Evolutionary conservation across 345 rosid genomes (phyloP).

Genomic region (Acer campestre): DNA sequence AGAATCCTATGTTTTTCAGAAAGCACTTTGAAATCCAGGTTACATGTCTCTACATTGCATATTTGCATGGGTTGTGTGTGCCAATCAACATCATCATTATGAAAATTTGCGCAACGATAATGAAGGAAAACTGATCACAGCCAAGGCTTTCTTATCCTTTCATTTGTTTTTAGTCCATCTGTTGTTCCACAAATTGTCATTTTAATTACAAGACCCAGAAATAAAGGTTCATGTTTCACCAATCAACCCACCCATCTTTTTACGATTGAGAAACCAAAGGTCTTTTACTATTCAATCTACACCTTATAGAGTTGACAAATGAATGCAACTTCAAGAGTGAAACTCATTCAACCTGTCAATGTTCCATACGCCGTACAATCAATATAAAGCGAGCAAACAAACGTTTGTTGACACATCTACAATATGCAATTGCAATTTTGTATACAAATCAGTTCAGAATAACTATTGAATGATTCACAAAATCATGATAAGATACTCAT

Average conservation of each 20-base stretch:
- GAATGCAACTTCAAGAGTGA: too few species aligned
- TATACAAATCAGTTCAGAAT: background rate
- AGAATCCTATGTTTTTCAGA: too few species aligned
- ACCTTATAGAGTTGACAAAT: too few species aligned
- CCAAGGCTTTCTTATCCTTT: constrained; percentile 11
- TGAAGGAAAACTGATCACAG: background rate
- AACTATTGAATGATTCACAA: background rate
- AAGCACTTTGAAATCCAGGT: too few species aligned
- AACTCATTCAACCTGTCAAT: too few species aligned
- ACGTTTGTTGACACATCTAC: too few species aligned
- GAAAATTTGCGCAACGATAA: background rate
- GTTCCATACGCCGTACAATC: too few species aligned
- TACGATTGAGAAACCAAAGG: background rate
- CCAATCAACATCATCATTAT: background rate
- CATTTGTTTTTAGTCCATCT: background rate
- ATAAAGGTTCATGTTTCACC: background rate
- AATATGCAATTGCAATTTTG: too few species aligned
- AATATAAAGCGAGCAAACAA: too few species aligned
- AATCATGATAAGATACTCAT: background rate
- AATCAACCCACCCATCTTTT: background rate
- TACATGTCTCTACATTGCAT: background rate
- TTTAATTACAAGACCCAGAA: background rate
- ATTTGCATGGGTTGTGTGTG: background rate
- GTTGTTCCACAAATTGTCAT: background rate
- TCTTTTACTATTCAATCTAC: too few species aligned